These are phyloP conservation scores for Talaromyces marneffei DNA, from an alignment of 2,329 filamentous ascomycete genomes.

Conservation along the genomic window DNA sequence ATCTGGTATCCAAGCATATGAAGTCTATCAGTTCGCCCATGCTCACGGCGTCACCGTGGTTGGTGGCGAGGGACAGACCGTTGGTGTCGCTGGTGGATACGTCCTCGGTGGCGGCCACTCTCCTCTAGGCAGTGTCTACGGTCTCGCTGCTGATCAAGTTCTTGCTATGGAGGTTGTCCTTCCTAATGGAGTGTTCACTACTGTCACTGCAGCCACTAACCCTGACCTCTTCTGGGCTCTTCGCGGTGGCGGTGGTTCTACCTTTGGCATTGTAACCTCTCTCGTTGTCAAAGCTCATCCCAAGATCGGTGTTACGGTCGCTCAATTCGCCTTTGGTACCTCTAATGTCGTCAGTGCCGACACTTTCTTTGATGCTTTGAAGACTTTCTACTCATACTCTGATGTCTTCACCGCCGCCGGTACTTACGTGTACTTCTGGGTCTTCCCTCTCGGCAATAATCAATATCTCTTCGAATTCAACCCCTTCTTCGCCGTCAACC, in stretches of 20 bases:
- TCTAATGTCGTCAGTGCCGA: slow-evolving; percentile 19
- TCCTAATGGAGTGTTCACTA: slow-evolving; percentile 22
- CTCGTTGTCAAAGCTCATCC: slow-evolving; percentile 24
- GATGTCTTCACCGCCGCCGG: slow-evolving; percentile 24
- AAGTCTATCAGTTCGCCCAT: slow-evolving; percentile 28
- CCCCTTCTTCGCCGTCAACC: slow-evolving; percentile 21
- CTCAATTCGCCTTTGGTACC: slow-evolving; percentile 24
- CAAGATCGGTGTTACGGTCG: slow-evolving; percentile 22
- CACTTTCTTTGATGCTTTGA: slow-evolving; percentile 26
- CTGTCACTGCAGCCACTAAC: slow-evolving; percentile 14
- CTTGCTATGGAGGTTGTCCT: slow-evolving; percentile 55
- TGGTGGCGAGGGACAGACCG: slow-evolving; percentile 46
- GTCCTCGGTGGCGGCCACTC: slow-evolving; percentile 57
- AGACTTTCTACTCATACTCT: slow-evolving; percentile 25
- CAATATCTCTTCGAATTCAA: slow-evolving; percentile 15
- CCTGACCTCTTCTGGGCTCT: slow-evolving; percentile 47
- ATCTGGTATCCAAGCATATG: slow-evolving; percentile 3
- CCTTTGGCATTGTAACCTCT: slow-evolving; percentile 28
- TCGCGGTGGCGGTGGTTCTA: slow-evolving; percentile 49
- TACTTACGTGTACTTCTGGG: slow-evolving; percentile 30
- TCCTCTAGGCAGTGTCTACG: slow-evolving; percentile 19
- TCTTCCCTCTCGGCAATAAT: slow-evolving; percentile 15
- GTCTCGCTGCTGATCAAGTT: slow-evolving; percentile 56
- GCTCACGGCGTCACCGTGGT: slow-evolving; percentile 47
- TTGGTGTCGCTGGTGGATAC: slow-evolving; percentile 57